Conservation (phyloP, 805 yeast genomes). For the Yamadazyma tumulicola region DNA sequence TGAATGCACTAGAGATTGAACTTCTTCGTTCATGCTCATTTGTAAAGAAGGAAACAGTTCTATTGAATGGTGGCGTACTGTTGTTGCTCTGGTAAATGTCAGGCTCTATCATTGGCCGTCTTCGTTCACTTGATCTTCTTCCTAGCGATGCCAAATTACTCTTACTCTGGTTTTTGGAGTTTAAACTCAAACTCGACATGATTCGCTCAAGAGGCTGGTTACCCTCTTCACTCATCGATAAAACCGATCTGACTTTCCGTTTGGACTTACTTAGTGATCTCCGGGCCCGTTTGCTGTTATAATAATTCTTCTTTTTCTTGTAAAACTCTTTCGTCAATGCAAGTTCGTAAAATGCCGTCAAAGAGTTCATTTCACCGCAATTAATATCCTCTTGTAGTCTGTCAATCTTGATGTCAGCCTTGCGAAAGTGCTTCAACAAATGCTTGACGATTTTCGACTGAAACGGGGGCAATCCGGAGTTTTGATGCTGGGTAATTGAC, state of each 20-base stretch:
- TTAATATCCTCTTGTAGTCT: slow-evolving; percentile 54
- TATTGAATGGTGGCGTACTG: slow-evolving; percentile 12
- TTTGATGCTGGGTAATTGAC: slow-evolving; percentile 38
- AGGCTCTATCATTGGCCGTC: slow-evolving; percentile 4
- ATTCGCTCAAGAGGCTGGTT: slow-evolving; percentile 38
- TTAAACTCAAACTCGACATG: slow-evolving; percentile 32
- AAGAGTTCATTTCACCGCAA: slow-evolving; percentile 61
- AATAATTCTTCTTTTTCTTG: slow-evolving; percentile 29
- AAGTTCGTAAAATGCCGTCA: slow-evolving; percentile 74
- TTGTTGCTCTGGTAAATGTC: slow-evolving; percentile 1
- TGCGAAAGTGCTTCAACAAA: slow-evolving; percentile 54
- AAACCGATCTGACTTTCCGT: slow-evolving; percentile 33
- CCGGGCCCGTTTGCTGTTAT: slow-evolving; percentile 29
- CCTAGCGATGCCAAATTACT: slow-evolving; percentile 6
- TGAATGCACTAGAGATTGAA: slow-evolving; percentile 13
- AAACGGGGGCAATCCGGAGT: slow-evolving; percentile 38
- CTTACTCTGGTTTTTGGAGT: slow-evolving; percentile 19
- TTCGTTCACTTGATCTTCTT: slow-evolving; percentile 10
- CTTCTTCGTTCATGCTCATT: slow-evolving; percentile 12
- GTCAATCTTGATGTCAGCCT: slow-evolving; percentile 62
- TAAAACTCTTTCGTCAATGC: slow-evolving; percentile 50
- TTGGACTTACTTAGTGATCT: slow-evolving; percentile 27
- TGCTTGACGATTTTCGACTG: slow-evolving; percentile 60
- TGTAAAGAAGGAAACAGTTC: slow-evolving; percentile 20
- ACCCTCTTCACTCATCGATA: slow-evolving; percentile 29